phyloP scores from a whole-genome alignment of 73 alveolate genomes.

The Paramecium pentaurelia region DNA sequence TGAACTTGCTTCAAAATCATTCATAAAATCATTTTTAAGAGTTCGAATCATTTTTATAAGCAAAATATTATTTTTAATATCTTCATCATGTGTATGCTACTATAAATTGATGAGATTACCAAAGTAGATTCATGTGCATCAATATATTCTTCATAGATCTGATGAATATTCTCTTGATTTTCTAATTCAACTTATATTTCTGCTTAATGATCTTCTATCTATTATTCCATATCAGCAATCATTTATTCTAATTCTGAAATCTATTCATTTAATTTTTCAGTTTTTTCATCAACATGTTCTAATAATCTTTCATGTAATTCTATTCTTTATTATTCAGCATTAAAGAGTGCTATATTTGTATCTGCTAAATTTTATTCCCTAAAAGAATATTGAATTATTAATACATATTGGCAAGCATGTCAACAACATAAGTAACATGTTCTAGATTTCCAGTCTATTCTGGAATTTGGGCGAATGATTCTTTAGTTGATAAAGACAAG shows the following conservation, averaged over 20 bases:
- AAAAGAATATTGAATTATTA: background rate
- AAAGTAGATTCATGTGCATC: background rate
- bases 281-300: background rate
- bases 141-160: background rate
- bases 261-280: background rate
- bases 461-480: background rate
- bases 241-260: background rate
- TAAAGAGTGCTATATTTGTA: background rate
- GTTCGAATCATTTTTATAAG: background rate
- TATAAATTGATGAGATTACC: background rate
- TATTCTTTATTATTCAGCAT: background rate
- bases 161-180: background rate
- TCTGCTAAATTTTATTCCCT: background rate
- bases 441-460: slow-evolving; percentile 1
- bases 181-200: background rate
- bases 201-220: background rate
- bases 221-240: background rate
- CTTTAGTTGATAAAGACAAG: background rate
- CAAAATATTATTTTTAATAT: background rate
- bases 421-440: background rate
- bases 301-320: background rate
- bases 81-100: background rate
- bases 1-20: background rate
- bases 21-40: background rate
- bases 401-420: background rate